Percentiles rank a stretch among this genome's conserved stretches.
Evolutionary conservation across 2,329 filamentous ascomycete genomes (phyloP).

Genomic region (Pyricularia grisea): DNA sequence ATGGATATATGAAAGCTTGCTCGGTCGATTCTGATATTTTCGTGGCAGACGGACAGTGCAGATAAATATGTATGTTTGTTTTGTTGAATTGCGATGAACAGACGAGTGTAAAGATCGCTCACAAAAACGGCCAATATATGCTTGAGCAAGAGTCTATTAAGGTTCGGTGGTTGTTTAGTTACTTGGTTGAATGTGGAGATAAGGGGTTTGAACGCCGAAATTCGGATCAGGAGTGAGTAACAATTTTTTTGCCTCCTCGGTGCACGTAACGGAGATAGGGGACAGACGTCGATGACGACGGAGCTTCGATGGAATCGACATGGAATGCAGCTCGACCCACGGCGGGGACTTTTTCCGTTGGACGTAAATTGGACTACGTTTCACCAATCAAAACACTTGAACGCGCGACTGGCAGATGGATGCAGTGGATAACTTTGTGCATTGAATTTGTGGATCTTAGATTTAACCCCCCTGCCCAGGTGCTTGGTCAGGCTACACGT

Average conservation of each 20-base stretch:
- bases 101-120: neutral
- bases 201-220: neutral
- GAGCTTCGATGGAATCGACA: neutral
- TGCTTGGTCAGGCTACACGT: neutral
- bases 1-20: constrained; percentile 5
- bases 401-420: neutral
- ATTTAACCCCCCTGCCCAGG: neutral
- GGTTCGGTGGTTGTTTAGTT: neutral
- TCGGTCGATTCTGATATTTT: neutral
- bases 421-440: neutral
- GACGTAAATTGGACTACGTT: neutral
- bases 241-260: neutral
- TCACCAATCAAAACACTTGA: neutral
- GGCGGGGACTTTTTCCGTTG: neutral
- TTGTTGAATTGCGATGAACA: neutral
- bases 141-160: neutral
- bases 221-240: neutral
- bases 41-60: neutral
- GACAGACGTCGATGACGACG: neutral
- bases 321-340: neutral
- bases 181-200: neutral
- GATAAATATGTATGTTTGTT: neutral
- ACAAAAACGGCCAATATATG: neutral
- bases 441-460: neutral
- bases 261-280: neutral